phyloP scores from a whole-genome alignment of 257 asterid species.

The Capsicum pubescens region DNA sequence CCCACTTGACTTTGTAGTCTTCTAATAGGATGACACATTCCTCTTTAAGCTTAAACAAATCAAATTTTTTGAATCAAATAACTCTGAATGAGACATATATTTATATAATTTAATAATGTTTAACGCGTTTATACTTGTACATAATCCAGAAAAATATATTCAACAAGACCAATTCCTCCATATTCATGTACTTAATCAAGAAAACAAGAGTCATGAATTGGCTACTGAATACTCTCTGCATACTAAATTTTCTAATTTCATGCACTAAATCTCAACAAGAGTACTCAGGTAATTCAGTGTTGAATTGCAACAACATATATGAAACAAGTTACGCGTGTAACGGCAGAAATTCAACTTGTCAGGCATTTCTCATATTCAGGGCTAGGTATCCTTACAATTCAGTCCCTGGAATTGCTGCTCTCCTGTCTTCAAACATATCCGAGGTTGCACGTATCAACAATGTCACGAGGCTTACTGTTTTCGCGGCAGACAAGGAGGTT shows the following conservation, averaged over 20 bases:
- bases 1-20: neutral
- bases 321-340: constrained; percentile 45
- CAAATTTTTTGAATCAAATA: neutral
- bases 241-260: constrained; percentile 35
- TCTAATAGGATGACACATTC: constrained; percentile 13
- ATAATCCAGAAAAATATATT: constrained; percentile 27
- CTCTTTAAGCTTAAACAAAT: neutral
- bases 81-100: neutral
- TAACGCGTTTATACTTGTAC: constrained; percentile 43
- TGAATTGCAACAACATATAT: constrained; percentile 35
- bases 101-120: constrained; percentile 29
- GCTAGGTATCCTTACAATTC: constrained; percentile 52
- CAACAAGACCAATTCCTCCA: constrained; percentile 18
- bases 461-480: constrained; percentile 38
- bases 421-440: constrained; percentile 46
- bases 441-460: constrained; percentile 51
- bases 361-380: constrained; percentile 58
- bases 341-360: constrained; percentile 46
- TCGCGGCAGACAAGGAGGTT: constrained; percentile 46
- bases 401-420: constrained; percentile 49
- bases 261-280: constrained; percentile 49
- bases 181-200: neutral
- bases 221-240: constrained; percentile 26
- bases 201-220: constrained; percentile 40
- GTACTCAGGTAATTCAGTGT: constrained; percentile 47